Conservation (phyloP, 2,329 filamentous ascomycete genomes). For the Moelleriella libera region DNA sequence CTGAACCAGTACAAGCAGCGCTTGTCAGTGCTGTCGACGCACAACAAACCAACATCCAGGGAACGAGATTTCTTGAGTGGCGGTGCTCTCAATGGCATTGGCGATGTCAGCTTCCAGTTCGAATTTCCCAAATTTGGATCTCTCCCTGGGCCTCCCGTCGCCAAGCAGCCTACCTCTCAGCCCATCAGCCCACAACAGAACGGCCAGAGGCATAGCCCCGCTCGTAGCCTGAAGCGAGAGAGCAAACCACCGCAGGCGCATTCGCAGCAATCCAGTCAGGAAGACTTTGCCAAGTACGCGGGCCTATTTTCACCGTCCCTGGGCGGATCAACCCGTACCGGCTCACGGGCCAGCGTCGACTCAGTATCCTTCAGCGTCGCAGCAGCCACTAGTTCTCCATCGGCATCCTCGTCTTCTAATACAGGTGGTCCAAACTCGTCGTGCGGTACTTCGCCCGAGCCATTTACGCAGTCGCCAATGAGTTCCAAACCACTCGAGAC, state of each 20-base stretch:
- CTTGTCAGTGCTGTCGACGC: slow-evolving; percentile 42
- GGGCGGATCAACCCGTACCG: slow-evolving; percentile 28
- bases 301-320: slow-evolving; percentile 45
- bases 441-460: slow-evolving; percentile 67
- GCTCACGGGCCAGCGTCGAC: slow-evolving; percentile 36
- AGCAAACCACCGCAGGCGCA: slow-evolving; percentile 9
- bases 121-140: slow-evolving; percentile 91
- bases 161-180: slow-evolving; percentile 14
- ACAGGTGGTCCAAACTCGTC: slow-evolving; percentile 42
- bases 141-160: slow-evolving; percentile 35
- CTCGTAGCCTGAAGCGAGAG: slow-evolving; percentile 15
- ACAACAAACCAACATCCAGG: slow-evolving; percentile 20
- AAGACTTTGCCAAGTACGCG: slow-evolving; percentile 39
- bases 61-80: slow-evolving; percentile 26
- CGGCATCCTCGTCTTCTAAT: slow-evolving; percentile 47
- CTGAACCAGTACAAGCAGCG: slow-evolving; percentile 84
- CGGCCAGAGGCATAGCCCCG: slow-evolving; percentile 10
- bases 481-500: slow-evolving; percentile 50
- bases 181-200: slow-evolving; percentile 17
- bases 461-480: slow-evolving; percentile 56
- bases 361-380: slow-evolving; percentile 31
- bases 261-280: slow-evolving; percentile 5
- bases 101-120: slow-evolving; percentile 78
- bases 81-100: slow-evolving; percentile 42
- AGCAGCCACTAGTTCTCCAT: slow-evolving; percentile 48